Conservation (phyloP, 306 rosid species). For the Ziziphus jujuba region DNA sequence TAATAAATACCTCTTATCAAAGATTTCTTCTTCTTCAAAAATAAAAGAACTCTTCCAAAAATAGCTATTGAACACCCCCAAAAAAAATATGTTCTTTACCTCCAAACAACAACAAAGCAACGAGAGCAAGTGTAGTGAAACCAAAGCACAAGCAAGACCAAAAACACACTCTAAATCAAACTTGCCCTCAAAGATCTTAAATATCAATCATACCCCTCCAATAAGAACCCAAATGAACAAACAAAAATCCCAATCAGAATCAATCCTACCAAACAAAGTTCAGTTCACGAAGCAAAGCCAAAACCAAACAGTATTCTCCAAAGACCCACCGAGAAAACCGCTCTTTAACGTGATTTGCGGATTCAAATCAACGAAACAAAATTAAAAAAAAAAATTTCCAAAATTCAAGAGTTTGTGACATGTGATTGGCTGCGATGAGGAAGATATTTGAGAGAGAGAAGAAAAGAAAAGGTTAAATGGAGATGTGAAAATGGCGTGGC, state of each 20-base stretch:
- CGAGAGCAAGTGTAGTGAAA: constrained; percentile 26
- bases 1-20: not conserved
- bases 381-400: no score
- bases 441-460: not conserved
- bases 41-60: not conserved
- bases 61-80: not conserved
- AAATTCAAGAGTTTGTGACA: not conserved
- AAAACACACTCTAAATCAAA: not conserved
- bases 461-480: not conserved
- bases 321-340: no score
- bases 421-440: constrained; percentile 15
- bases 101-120: constrained; percentile 6
- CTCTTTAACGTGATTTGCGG: no score
- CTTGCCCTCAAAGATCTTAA: constrained; percentile 8
- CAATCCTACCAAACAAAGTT: not conserved
- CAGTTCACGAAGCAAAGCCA: not conserved
- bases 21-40: not conserved
- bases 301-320: no score
- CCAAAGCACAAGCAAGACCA: constrained; percentile 12
- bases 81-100: constrained; percentile 16
- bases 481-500: constrained; percentile 24
- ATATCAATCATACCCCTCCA: not conserved
- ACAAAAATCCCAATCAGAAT: not conserved
- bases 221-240: no score
- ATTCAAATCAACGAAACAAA: no score